Base-by-base conservation (phyloP, 257 asterid species). In the Leptodermis oblonga region DNA sequence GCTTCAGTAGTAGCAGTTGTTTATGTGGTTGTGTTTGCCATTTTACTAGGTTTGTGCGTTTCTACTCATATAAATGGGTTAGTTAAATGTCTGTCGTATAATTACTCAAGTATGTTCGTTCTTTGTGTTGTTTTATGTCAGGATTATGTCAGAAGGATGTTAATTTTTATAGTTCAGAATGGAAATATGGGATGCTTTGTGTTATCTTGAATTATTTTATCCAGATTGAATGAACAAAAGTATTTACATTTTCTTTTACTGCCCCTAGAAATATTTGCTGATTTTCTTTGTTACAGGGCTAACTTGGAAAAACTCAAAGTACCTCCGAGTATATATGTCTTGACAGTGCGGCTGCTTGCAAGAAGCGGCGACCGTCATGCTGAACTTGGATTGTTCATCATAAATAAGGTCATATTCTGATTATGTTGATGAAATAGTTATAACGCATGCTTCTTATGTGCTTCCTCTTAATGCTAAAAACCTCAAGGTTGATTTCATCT, bases 341-440 rank as follows among this genome's bases (percentile, higher is more conserved):
- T 90, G 85, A 87, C 80, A 80, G 91, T 87, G 77, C 96, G 84
- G 81, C 78, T 90, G 82, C 92, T 93, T 63, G 88, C 86, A 23
- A 90, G 96, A 82, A 94, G 83, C 73, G 97, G 83, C 73, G 97
- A 90, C 81, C 81, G 82, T 62, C 82, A 81, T 73, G 82, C 87
- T 3, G 95, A 88, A 80, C 95, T 93, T 74, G 96, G 90, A 75
- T 76, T 84, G 54, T 85, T 86, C 55, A 59, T 90, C 86, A 80
- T 68, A 80, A 90, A 89, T 75, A 93, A 93, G 99, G 99, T 93
- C 39, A 56, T 48, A 10, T 25, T 17, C 60, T 28, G 58, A 45
- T 18, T 62, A 66, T 72, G 43, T 68, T 62, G 51, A 22, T 68
- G 37, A n/a, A 18, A 37, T 66, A 39, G 52, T 67, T 70, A 52